Conservation (phyloP, 768 basidiomycete species). For the Kondoa malvinella region DNA sequence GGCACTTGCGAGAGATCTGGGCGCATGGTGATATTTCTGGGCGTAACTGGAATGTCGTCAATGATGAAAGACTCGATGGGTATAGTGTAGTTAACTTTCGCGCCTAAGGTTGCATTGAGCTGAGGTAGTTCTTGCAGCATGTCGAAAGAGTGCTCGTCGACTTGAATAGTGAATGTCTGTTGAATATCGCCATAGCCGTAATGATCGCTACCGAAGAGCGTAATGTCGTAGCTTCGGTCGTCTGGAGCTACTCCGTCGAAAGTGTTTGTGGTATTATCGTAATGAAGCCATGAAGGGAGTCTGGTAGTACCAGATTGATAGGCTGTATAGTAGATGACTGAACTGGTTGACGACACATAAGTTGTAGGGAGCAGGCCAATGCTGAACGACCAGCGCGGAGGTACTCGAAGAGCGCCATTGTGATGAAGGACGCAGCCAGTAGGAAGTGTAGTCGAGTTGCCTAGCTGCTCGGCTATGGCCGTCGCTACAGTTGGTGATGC, state of each 20-base stretch:
- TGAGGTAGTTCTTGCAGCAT: slow-evolving; percentile 38
- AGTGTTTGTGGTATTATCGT: slow-evolving; percentile 50
- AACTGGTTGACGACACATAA: slow-evolving; percentile 35
- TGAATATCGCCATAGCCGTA: slow-evolving; percentile 50
- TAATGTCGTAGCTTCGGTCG: slow-evolving; percentile 35
- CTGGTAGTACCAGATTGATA: slow-evolving; percentile 49
- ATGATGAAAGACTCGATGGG: slow-evolving; percentile 37
- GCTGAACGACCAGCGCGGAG: slow-evolving; percentile 72
- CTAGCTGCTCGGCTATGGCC: slow-evolving; percentile 34
- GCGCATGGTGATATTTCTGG: slow-evolving; percentile 44
- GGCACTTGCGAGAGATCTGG: slow-evolving; percentile 38
- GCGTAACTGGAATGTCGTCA: slow-evolving; percentile 48
- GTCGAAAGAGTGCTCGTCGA: slow-evolving; percentile 55
- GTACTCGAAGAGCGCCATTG: slow-evolving; percentile 46
- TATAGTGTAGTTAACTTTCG: slow-evolving; percentile 38
- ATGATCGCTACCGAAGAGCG: slow-evolving; percentile 53
- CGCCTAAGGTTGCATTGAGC: slow-evolving; percentile 53
- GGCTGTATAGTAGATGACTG: slow-evolving; percentile 47
- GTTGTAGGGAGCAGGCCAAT: slow-evolving; percentile 60
- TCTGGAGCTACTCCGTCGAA: slow-evolving; percentile 60
- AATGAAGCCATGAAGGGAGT: slow-evolving; percentile 59
- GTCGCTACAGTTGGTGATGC: slow-evolving; percentile 42
- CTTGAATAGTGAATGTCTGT: slow-evolving; percentile 47
- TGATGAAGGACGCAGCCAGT: slow-evolving; percentile 23
- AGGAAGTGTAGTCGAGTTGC: slow-evolving; percentile 14